phyloP scores from a whole-genome alignment of 306 rosid genomes.

The Psophocarpus tetragonolobus region DNA sequence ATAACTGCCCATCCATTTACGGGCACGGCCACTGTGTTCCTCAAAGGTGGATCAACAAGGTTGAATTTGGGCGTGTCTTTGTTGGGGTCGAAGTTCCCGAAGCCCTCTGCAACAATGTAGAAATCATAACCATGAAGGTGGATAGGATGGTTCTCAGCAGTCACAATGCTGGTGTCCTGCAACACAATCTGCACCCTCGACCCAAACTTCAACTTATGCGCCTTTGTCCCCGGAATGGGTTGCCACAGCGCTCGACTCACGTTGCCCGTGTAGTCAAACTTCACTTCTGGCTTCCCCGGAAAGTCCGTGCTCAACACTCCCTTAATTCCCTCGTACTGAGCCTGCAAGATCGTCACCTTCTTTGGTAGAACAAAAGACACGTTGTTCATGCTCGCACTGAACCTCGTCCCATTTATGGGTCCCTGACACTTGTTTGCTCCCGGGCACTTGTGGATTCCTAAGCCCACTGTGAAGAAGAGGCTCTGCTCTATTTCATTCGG shows the following conservation, averaged over 20 bases:
- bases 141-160: constrained; percentile 83
- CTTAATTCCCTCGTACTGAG: constrained; percentile 56
- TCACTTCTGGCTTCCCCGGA: constrained; percentile 63
- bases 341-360: constrained; percentile 69
- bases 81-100: constrained; percentile 73
- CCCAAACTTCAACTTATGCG: constrained; percentile 64
- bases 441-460: constrained; percentile 84
- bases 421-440: constrained; percentile 31
- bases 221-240: constrained; percentile 66
- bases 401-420: constrained; percentile 78
- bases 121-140: constrained; percentile 97
- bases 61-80: constrained; percentile 69
- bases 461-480: constrained; percentile 70
- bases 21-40: constrained; percentile 90
- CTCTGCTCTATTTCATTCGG: constrained; percentile 69
- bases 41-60: constrained; percentile 84
- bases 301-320: constrained; percentile 79
- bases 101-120: constrained; percentile 79
- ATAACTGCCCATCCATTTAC: constrained; percentile 91
- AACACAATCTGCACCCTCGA: constrained; percentile 80
- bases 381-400: constrained; percentile 87
- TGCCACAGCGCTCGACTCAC: constrained; percentile 85
- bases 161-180: constrained; percentile 79
- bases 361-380: constrained; percentile 75
- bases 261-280: constrained; percentile 81